Conservation (phyloP, 768 basidiomycete species). For the Tulasnella calospora region DNA sequence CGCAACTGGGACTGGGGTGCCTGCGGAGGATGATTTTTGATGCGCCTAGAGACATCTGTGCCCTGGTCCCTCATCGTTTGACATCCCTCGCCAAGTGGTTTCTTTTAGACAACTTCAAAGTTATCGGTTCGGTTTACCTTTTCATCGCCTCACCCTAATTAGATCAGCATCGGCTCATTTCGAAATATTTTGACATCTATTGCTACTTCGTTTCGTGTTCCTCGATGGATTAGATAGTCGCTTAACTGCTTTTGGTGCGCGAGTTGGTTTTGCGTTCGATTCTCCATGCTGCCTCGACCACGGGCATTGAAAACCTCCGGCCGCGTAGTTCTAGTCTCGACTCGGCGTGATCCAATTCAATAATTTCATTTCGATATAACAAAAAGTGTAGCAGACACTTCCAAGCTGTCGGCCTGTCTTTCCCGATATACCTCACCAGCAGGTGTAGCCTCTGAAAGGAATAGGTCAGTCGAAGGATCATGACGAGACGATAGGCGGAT, state of each 20-base stretch:
- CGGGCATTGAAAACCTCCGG: background rate
- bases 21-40: conserved; percentile 8
- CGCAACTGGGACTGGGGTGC: background rate
- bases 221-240: background rate
- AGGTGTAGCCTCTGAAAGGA: conserved; percentile 18
- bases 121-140: background rate
- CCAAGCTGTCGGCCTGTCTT: background rate
- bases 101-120: background rate
- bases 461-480: conserved; percentile 1
- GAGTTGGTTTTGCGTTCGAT: background rate
- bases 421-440: conserved; percentile 1
- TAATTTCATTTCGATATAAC: conserved; percentile 2
- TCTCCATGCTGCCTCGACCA: background rate
- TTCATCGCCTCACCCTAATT: conserved; percentile 1
- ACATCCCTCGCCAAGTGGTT: conserved; percentile 2
- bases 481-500: background rate
- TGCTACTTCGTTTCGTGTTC: background rate
- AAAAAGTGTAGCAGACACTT: background rate
- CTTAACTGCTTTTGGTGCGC: background rate
- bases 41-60: background rate
- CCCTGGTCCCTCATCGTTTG: background rate
- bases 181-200: background rate
- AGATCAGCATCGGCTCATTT: background rate
- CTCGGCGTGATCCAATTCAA: background rate
- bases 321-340: background rate